Evolutionary conservation across 805 yeast species (phyloP), one percentile per base, ranked within the genome.

Genomic region (Candida ficus): DNA sequence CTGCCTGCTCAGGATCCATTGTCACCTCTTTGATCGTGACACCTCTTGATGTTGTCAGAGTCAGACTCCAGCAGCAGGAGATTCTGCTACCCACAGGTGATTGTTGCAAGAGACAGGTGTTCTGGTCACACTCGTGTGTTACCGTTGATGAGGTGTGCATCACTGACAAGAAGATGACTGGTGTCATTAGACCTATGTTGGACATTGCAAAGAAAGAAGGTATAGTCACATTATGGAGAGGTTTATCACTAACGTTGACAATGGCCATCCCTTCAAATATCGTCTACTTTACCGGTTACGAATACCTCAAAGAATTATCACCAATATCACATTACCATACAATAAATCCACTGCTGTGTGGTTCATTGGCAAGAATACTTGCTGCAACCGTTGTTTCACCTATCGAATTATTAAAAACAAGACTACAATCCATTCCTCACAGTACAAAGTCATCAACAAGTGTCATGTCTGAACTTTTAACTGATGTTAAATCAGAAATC

Each of bases 191-290:
- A 29, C 93, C 96, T 0, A 69, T 91, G 48, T 48, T 64, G 2
- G 72, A 75, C 32, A 89, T 91, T 33, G 72, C 79, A 4, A 62
- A 70, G 23, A 67, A 74, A 20, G 99, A 93, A 61, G 99, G 99
- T 0, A 21, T 77, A 0, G 37, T 69, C 1, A 81, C 96, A 0
- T 66, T 93, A 14, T 93, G 96, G 91, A 68, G 98, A 39, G 99
- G 99, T 0, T 70, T 93, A 8, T 76, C 91, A 0, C 59, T 91
- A 23, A 87, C 95, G 1, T 63, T 93, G 16, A 43, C 83, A 12
- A 93, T 93, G 95, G 87, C 96, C 0, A 72, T 90, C 1, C 99
- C 99, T 1, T 75, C 96, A 1, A 93, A 91, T 52, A 84, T 93
- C 45, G 90, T 93, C 6, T 93, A 93, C 60, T 93, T 88, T 64